Base-by-base conservation (phyloP, 805 yeast species). In the Suhomyces faveliae region DNA sequence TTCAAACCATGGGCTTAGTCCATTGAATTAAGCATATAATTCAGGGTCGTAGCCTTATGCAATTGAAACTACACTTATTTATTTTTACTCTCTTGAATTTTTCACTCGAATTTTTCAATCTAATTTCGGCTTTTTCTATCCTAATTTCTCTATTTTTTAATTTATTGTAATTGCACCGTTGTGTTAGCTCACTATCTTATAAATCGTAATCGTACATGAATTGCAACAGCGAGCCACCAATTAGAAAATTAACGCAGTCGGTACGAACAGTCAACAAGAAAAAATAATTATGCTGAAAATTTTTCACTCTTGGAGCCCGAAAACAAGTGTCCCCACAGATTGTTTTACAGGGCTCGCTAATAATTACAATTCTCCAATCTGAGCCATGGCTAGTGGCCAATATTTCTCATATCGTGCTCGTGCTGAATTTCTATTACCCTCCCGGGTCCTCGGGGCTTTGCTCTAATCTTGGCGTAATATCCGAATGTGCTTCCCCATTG, bases 241-340 rank as follows among this genome's bases (percentile, higher is more conserved):
- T 48, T 25, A 48, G 40, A 48, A 48, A 48, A 48, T 48, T 45
- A 37, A 43, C 48, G 51, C 51, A 48, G 20, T 30, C 35, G 35
- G 20, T 30, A 30, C n/a, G 8, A 30, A 9, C 12, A 30, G 19
- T 13, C 35, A 30, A 15, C 37, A 13, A 11, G 15, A 33, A 33
- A 33, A 33, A 40, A 42, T 12, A 17, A 11, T 30, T 5, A 11
- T 19, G 17, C 33, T 43, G 24, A 25, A 29, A 25, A 27, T 1
- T 35, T 35, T 35, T 43, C 46, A 19, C 27, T 15, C 37, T 15
- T 4, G 5, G 10, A 33, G n/a, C 37, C 21, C 15, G 21, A 33
- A 33, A 33, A 1, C 19, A 15, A 24, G 10, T 33, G 19, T 33
- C 19, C 13, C 12, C 15, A 20, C 21, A n/a, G 20, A 33, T 17